Percentiles rank a stretch among this genome's conserved stretches.
Evolutionary conservation across 2,329 filamentous ascomycete genomes (phyloP).

Genomic region (Colletotrichum graminicola): DNA sequence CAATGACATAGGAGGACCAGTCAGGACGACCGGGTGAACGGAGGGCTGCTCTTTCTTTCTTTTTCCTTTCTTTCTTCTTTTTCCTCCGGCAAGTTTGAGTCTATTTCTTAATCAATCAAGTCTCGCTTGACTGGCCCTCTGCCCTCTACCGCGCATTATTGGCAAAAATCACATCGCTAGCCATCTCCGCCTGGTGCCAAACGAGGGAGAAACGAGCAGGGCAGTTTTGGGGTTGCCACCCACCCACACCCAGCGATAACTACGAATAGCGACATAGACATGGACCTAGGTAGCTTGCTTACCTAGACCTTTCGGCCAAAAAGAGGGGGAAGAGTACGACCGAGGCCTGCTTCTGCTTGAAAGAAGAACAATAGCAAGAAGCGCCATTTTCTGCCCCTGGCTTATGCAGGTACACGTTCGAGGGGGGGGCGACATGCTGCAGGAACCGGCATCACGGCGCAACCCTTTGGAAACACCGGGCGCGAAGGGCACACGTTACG

Average conservation of each 20-base stretch:
- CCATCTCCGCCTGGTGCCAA: conserved; percentile 24
- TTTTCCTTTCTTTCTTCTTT: conserved; percentile 3
- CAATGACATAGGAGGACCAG: conserved; percentile 24
- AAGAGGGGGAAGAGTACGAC: conserved; percentile 24
- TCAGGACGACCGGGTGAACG: neutral
- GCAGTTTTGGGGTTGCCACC: conserved; percentile 27
- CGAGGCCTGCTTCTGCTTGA: neutral
- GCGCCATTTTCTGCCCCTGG: conserved; percentile 42
- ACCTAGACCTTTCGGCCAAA: conserved; percentile 16
- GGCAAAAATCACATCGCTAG: conserved; percentile 10
- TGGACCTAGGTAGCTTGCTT: too few relatives aligned
- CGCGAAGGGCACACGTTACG: conserved; percentile 26
- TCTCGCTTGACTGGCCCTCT: conserved; percentile 26
- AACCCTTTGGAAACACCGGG: conserved; percentile 32
- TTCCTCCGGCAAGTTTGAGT: conserved; percentile 18
- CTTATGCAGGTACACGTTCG: conserved; percentile 36
- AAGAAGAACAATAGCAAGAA: conserved; percentile 14
- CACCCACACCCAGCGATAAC: conserved; percentile 10
- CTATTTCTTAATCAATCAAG: conserved; percentile 21
- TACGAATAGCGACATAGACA: neutral
- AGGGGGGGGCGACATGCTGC: conserved; percentile 34
- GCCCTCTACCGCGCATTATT: neutral
- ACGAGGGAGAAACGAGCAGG: conserved; percentile 37
- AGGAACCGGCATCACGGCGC: conserved; percentile 40
- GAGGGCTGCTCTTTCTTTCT: too few relatives aligned